Conservation (phyloP, 768 basidiomycete species). For the Mrakia blollopis region DNA sequence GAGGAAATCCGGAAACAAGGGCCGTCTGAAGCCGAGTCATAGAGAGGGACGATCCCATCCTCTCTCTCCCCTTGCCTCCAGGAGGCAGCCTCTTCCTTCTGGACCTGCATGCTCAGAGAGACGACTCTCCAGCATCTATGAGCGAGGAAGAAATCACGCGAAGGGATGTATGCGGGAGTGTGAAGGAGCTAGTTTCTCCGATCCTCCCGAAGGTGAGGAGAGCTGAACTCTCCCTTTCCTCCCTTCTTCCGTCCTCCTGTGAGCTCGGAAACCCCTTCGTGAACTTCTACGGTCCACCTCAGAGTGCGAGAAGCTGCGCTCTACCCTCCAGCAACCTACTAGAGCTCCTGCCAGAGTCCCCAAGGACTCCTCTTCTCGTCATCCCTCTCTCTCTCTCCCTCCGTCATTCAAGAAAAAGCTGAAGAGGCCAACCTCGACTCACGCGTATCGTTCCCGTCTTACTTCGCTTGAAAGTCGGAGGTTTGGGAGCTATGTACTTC, state of each 20-base stretch:
- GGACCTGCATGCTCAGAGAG: background rate
- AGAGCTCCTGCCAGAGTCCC: background rate
- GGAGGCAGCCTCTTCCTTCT: background rate
- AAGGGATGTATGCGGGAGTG: background rate
- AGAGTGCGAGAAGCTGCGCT: no score
- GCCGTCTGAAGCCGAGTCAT: background rate
- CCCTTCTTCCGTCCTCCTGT: background rate
- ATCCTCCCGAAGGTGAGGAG: background rate
- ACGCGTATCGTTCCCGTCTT: constrained; percentile 30
- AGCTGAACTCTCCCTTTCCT: background rate
- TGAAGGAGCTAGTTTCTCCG: background rate
- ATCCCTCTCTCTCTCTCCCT: background rate
- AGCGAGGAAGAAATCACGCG: background rate
- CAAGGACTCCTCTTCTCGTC: no score
- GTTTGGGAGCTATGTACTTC: constrained; percentile 23
- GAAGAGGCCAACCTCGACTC: background rate
- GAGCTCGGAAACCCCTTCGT: no score
- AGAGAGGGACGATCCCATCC: no score
- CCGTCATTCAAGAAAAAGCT: background rate
- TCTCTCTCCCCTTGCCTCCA: background rate
- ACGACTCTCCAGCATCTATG: background rate
- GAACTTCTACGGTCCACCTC: no score
- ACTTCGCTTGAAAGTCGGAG: constrained; percentile 23
- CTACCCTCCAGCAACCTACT: background rate
- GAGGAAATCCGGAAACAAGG: background rate